phyloP scores from a whole-genome alignment of 768 basidiomycete species.

The Mycena alexandri region DNA sequence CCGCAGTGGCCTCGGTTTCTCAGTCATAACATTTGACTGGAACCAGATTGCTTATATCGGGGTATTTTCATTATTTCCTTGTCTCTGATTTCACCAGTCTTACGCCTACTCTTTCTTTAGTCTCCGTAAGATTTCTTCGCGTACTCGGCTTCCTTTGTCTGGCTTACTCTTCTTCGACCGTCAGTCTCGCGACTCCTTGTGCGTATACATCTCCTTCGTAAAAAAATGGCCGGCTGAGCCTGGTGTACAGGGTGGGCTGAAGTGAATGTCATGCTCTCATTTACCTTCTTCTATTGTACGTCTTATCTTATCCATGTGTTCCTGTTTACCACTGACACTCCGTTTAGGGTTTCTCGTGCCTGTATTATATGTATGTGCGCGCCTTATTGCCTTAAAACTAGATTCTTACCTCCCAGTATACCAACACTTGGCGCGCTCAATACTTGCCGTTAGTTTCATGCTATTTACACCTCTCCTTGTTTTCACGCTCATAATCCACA shows the following conservation, averaged over 20 bases:
- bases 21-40: conserved; percentile 70
- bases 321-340: not conserved
- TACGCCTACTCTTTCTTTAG: conserved; percentile 8
- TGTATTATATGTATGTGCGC: conserved; percentile 56
- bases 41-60: conserved; percentile 78
- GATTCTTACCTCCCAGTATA: conserved; percentile 50
- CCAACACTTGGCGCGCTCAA: conserved; percentile 69
- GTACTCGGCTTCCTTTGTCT: not conserved
- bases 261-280: conserved; percentile 73
- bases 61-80: conserved; percentile 41
- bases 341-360: conserved; percentile 63
- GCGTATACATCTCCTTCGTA: conserved; percentile 34
- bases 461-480: conserved; percentile 24
- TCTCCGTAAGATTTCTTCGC: conserved; percentile 26
- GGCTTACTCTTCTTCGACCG: not conserved
- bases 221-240: conserved; percentile 23
- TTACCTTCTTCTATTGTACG: conserved; percentile 76
- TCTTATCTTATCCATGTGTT: not conserved
- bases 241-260: conserved; percentile 75
- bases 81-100: not conserved
- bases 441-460: conserved; percentile 62
- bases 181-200: conserved; percentile 64
- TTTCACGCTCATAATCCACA: conserved; percentile 41
- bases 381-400: conserved; percentile 6
- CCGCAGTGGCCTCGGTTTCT: conserved; percentile 65